These are phyloP conservation scores for Phytophthora tubulina DNA, from an alignment of 352 stramenopile species.

Conservation along the genomic window DNA sequence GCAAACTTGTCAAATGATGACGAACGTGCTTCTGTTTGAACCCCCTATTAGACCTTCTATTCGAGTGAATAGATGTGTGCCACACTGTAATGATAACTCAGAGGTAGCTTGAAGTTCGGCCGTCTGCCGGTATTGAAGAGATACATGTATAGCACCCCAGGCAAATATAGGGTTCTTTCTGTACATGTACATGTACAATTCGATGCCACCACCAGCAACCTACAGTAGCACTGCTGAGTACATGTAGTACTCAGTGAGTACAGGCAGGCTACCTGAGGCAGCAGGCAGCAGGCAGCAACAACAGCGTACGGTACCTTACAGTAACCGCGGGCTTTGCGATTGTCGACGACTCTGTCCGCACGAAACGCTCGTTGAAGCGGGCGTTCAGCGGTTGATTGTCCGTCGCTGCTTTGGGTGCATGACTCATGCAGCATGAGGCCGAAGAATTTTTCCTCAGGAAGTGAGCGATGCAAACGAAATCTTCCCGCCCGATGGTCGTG, in stretches of 20 bases:
- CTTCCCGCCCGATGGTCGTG: not conserved
- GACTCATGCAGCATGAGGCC: not conserved
- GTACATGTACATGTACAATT: too few relatives aligned
- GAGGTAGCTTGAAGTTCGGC: too few relatives aligned
- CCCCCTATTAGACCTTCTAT: not conserved
- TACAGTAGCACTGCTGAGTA: too few relatives aligned
- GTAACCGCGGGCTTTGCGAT: not conserved
- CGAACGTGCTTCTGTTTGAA: not conserved
- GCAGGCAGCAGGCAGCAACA: too few relatives aligned
- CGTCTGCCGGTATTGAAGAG: too few relatives aligned
- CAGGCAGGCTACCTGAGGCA: too few relatives aligned
- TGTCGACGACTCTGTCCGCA: not conserved
- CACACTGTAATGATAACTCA: not conserved
- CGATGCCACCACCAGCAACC: too few relatives aligned
- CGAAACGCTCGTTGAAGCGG: constrained; percentile 8
- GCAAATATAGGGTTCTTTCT: too few relatives aligned
- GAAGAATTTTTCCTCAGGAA: not conserved
- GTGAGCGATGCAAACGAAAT: not conserved
- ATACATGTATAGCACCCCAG: too few relatives aligned
- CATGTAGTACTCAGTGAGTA: too few relatives aligned
- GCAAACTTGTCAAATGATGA: constrained; percentile 21
- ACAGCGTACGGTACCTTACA: not conserved
- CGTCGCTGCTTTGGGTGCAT: not conserved
- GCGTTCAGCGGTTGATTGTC: not conserved
- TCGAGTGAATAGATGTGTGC: not conserved